Evolutionary conservation across 2,329 filamentous ascomycete species (phyloP).

Genomic region (Talaromyces sp.): DNA sequence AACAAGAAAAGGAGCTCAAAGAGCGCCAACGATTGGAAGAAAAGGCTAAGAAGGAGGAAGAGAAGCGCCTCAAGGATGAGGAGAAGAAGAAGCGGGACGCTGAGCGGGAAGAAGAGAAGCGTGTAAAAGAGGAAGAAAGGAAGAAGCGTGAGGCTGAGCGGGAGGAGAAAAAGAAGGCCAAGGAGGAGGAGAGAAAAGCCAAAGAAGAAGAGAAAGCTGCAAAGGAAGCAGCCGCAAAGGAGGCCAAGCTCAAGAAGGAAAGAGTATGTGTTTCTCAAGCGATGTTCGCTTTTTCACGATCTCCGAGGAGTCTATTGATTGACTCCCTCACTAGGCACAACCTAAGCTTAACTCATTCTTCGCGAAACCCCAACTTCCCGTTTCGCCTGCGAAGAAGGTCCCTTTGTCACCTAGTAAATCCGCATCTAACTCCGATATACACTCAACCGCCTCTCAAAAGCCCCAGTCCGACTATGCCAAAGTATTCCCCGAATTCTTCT

Average conservation of each 20-base stretch:
- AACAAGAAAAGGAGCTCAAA: slow-evolving; percentile 42
- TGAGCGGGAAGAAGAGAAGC: slow-evolving; percentile 32
- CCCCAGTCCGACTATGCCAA: slow-evolving; percentile 63
- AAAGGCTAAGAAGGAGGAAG: slow-evolving; percentile 5
- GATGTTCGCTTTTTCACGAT: neutral
- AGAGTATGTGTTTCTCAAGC: slow-evolving; percentile 36
- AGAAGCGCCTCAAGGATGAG: slow-evolving; percentile 23
- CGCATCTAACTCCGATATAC: slow-evolving; percentile 7
- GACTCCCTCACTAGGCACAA: slow-evolving; percentile 47
- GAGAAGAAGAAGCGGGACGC: slow-evolving; percentile 1
- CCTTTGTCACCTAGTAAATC: slow-evolving; percentile 32
- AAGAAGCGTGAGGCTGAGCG: slow-evolving; percentile 24
- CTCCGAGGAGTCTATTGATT: neutral
- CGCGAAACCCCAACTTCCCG: slow-evolving; percentile 40
- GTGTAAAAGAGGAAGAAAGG: slow-evolving; percentile 39
- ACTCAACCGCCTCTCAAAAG: slow-evolving; percentile 20
- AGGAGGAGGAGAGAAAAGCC: slow-evolving; percentile 48
- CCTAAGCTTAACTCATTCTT: slow-evolving; percentile 56
- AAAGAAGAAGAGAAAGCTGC: slow-evolving; percentile 50
- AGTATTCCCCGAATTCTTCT: slow-evolving; percentile 78
- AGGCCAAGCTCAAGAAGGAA: slow-evolving; percentile 53
- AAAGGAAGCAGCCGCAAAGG: slow-evolving; percentile 43
- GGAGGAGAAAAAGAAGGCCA: slow-evolving; percentile 44
- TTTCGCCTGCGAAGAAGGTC: slow-evolving; percentile 27
- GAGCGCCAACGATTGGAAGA: slow-evolving; percentile 24